Conservation (phyloP, 176 grass and related monocot genomes). For the Alopecurus myosuroides region DNA sequence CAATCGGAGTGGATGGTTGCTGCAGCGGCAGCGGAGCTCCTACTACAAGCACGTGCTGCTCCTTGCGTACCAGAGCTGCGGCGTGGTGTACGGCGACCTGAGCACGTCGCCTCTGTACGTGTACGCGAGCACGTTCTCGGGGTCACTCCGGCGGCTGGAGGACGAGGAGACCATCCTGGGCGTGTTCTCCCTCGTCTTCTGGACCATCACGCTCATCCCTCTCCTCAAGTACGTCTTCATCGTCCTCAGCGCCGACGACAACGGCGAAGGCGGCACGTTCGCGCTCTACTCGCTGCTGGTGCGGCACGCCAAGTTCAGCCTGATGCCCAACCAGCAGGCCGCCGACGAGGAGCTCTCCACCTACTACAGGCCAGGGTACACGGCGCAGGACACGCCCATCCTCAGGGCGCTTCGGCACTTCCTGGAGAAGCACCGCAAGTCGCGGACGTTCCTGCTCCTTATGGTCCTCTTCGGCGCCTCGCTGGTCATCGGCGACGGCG, state of each 20-base stretch:
- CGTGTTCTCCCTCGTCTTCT: slow-evolving; percentile 65
- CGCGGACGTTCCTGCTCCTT: slow-evolving; percentile 45
- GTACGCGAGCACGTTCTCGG: slow-evolving; percentile 51
- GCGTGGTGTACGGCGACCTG: slow-evolving; percentile 66
- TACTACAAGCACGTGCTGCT: slow-evolving; percentile 32
- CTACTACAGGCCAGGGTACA: slow-evolving; percentile 42
- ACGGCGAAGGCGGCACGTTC: slow-evolving; percentile 58
- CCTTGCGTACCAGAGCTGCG: slow-evolving; percentile 62
- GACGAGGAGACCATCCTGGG: slow-evolving; percentile 56
- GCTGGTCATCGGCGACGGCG: slow-evolving; percentile 64
- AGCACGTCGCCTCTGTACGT: slow-evolving; percentile 72
- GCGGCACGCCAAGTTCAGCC: slow-evolving; percentile 59
- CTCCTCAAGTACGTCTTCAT: slow-evolving; percentile 71
- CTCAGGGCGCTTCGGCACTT: slow-evolving; percentile 34
- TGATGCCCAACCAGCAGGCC: slow-evolving; percentile 67
- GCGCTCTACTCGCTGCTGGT: slow-evolving; percentile 67
- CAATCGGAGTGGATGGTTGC: background rate
- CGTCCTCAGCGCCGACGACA: slow-evolving; percentile 56
- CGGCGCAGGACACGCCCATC: slow-evolving; percentile 35
- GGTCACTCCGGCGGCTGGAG: slow-evolving; percentile 16
- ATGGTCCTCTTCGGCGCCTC: slow-evolving; percentile 50
- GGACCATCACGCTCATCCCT: slow-evolving; percentile 61
- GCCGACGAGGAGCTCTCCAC: slow-evolving; percentile 62
- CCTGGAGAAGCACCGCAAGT: slow-evolving; percentile 52
- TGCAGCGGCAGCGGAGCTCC: slow-evolving; percentile 28